Evolutionary conservation across 768 basidiomycete species (phyloP), one percentile per base, ranked within the genome.

Genomic region (Pisolithus tinctorius): DNA sequence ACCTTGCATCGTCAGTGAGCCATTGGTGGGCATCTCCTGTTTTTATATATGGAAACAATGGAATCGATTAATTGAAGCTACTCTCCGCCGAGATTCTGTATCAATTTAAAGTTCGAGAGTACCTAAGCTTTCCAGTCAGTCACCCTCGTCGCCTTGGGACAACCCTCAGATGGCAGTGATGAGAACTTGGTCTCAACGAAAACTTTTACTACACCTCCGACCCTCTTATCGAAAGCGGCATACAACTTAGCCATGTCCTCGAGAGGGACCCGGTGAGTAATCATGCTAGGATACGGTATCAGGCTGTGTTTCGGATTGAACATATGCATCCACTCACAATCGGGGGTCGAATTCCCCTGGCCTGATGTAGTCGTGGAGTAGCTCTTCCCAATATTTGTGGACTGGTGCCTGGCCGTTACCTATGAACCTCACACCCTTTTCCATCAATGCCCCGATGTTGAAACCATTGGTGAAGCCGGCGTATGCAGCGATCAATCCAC

Each of bases 351-450:
- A 79, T 63, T 83, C 82, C 14, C 82, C 80, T 1, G 79, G 71
- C 45, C 76, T 67, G 61, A 88, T 80, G 60, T 80, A 82, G 46
- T 80, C 77, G 51, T 84, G 63, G 44, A 88, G 63, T 45, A 89
- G 77, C 56, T 86, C 80, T 50, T 84, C 69, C 85, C 85, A 88
- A 68, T 84, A 87, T 45, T 75, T 73, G 60, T 85, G 85, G 1
- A 86, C 83, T 4, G 86, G 86, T 0, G 84, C 84, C 69, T 88
- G 85, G 1, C 84, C 84, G 55, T 84, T 84, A 6, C 84, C 85
- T 58, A 86, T 84, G 47, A 87, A 71, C 55, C 83, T 70, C 16
- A 85, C 68, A 8, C 86, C 86, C 64, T 84, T 84, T 71, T 89
- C 84, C 86, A 88, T 88, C 29, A 89, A 59, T 0, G 86, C 81